Conservation (phyloP, 2,329 filamentous ascomycete genomes). For the Fusarium miscanthi region DNA sequence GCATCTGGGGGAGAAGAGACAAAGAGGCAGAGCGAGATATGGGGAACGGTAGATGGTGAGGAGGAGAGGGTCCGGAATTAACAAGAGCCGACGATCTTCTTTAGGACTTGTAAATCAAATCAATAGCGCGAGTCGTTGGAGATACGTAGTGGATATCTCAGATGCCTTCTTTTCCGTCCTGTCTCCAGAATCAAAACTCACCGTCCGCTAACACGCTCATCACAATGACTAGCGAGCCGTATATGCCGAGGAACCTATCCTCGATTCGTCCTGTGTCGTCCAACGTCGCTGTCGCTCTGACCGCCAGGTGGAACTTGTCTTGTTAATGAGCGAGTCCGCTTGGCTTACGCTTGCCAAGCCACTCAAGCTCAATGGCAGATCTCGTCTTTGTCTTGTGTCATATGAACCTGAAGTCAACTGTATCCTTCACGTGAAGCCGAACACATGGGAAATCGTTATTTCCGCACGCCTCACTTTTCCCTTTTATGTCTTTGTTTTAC, state of each 20-base stretch:
- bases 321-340: background rate
- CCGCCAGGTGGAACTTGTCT: background rate
- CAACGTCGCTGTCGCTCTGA: background rate
- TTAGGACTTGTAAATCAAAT: background rate
- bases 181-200: constrained; percentile 1
- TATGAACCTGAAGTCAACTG: no score
- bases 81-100: background rate
- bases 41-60: constrained; percentile 16
- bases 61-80: constrained; percentile 22
- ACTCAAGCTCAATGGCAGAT: background rate
- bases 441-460: background rate
- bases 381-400: background rate
- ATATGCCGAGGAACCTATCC: background rate
- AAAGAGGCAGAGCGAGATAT: background rate
- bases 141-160: background rate
- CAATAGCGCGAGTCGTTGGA: constrained; percentile 3
- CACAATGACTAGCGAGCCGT: background rate
- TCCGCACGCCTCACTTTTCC: background rate
- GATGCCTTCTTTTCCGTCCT: background rate
- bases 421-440: background rate
- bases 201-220: constrained; percentile 16
- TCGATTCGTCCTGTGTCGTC: background rate
- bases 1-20: constrained; percentile 11
- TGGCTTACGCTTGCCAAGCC: background rate
- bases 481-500: background rate